Evolutionary conservation across 495 filamentous ascomycete genomes (phyloP).

Genomic region (Penicillium waksmanii): DNA sequence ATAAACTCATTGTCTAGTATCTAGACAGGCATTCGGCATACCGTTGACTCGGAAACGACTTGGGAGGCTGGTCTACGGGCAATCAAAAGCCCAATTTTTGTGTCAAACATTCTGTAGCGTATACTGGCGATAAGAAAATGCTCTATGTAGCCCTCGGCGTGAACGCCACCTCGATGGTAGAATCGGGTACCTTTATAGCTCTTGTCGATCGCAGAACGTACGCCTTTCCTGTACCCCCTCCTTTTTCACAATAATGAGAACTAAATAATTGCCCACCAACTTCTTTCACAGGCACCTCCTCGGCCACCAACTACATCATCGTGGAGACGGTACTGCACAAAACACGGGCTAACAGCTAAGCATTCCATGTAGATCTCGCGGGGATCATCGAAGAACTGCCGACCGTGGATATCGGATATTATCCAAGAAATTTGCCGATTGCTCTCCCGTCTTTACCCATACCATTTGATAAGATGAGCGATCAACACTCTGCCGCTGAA

Average conservation of each 20-base stretch:
- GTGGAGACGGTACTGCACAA: constrained; percentile 1
- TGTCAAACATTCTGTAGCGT: constrained; percentile 12
- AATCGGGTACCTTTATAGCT: background rate
- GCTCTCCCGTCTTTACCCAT: constrained; percentile 1
- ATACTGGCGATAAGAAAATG: background rate
- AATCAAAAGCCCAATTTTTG: constrained; percentile 19
- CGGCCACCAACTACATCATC: constrained; percentile 8
- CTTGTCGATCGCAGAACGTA: background rate
- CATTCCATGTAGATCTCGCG: constrained; percentile 9
- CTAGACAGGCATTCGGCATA: background rate
- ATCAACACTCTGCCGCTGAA: constrained; percentile 16
- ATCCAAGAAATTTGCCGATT: constrained; percentile 7
- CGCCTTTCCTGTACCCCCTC: background rate
- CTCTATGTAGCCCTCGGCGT: background rate
- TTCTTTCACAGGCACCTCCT: background rate
- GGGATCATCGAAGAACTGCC: constrained; percentile 10
- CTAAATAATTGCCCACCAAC: background rate
- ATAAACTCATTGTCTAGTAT: background rate
- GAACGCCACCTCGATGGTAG: background rate
- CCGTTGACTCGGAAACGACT: background rate
- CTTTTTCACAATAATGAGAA: background rate
- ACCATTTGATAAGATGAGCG: constrained; percentile 23
- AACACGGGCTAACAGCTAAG: constrained; percentile 1
- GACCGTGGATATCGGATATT: constrained; percentile 9
- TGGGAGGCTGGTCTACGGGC: constrained; percentile 4